phyloP scores from a whole-genome alignment of 2,329 filamentous ascomycete genomes.

The Apiospora arundinis region DNA sequence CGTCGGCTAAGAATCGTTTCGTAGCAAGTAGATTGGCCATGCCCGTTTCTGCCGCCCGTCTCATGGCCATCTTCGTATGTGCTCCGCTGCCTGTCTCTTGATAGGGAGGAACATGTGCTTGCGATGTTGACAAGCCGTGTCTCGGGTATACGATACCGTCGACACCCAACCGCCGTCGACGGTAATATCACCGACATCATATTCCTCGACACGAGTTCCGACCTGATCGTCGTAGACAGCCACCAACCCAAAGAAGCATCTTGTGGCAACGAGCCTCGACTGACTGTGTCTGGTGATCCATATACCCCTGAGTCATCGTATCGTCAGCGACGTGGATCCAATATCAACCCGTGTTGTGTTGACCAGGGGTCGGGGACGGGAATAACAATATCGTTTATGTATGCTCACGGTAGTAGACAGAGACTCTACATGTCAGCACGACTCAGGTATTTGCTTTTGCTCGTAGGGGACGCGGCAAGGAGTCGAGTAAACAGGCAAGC shows the following conservation, averaged over 20 bases:
- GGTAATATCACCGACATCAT: neutral
- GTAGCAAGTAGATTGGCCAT: neutral
- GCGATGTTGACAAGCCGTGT: neutral
- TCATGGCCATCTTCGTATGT: neutral
- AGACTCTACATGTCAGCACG: neutral
- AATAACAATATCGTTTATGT: neutral
- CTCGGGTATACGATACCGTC: neutral
- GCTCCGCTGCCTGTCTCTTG: neutral
- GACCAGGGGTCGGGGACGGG: neutral
- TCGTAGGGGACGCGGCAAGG: neutral
- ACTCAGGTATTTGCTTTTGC: neutral
- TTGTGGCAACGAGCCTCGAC: neutral
- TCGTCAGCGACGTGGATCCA: neutral
- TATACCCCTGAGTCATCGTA: neutral
- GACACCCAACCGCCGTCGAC: neutral
- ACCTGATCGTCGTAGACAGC: neutral
- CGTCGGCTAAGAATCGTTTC: neutral
- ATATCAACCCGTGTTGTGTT: neutral
- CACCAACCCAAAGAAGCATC: neutral
- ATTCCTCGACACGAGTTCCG: neutral
- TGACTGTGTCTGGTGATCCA: neutral
- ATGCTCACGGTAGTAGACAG: too few relatives aligned
- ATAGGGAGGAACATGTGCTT: too few relatives aligned
- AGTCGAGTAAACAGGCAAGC: neutral
- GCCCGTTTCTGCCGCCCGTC: neutral